Percentiles rank a stretch among this genome's conserved stretches.
phyloP scores from a whole-genome alignment of 148 eudicot species.

The Mesembryanthemum crystallinum region DNA sequence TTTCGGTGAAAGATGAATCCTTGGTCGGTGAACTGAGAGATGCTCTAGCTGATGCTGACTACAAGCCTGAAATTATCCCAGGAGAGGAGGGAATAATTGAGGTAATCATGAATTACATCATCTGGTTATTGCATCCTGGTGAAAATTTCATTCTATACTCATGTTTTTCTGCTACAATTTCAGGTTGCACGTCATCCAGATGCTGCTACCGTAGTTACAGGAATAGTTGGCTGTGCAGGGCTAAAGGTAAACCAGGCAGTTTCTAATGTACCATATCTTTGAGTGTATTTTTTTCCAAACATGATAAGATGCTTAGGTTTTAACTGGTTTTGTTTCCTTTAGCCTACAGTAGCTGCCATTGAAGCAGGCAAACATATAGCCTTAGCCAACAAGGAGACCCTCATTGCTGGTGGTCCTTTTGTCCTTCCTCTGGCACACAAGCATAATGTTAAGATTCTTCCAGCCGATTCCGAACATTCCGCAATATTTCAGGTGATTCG shows the following conservation, averaged over 20 bases:
- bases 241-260: slow-evolving; percentile 52
- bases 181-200: slow-evolving; percentile 99
- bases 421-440: slow-evolving; percentile 97
- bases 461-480: slow-evolving; percentile 99
- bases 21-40: slow-evolving; percentile 77
- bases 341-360: slow-evolving; percentile 99
- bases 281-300: background rate
- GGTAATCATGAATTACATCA: slow-evolving; percentile 39
- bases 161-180: slow-evolving; percentile 11
- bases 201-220: slow-evolving; percentile 89
- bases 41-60: slow-evolving; percentile 75
- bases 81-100: slow-evolving; percentile 92
- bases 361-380: slow-evolving; percentile 97
- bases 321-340: slow-evolving; percentile 17
- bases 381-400: slow-evolving; percentile 95
- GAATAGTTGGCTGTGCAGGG: slow-evolving; percentile 99
- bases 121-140: background rate
- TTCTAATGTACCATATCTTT: background rate
- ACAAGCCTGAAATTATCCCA: slow-evolving; percentile 93
- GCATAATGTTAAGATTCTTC: slow-evolving; percentile 98
- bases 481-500: slow-evolving; percentile 89
- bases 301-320: slow-evolving; percentile 2
- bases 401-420: slow-evolving; percentile 99
- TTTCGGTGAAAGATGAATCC: slow-evolving; percentile 73
- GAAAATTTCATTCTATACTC: background rate